These are phyloP conservation scores for Pseudomassariella vexata DNA, from an alignment of 2,329 filamentous ascomycete genomes.

Conservation along the genomic window DNA sequence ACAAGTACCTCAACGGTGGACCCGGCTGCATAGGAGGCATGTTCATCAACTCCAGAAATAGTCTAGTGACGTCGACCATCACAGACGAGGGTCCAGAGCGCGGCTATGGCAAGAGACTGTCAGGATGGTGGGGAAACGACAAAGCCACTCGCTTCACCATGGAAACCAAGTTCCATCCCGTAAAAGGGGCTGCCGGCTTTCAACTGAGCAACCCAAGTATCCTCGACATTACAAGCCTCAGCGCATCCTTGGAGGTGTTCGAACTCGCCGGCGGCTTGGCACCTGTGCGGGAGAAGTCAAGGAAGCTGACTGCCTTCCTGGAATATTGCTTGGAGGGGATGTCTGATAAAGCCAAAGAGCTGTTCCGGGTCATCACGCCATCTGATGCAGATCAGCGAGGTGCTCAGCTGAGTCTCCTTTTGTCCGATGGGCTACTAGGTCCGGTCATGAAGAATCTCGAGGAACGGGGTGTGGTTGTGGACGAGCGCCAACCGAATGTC, in stretches of 20 bases:
- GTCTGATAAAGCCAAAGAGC: constrained; percentile 23
- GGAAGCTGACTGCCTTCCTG: constrained; percentile 62
- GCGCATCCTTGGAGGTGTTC: constrained; percentile 68
- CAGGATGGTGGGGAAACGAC: constrained; percentile 79
- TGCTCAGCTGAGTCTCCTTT: constrained; percentile 64
- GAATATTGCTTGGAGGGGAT: constrained; percentile 49
- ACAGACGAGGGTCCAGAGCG: constrained; percentile 27
- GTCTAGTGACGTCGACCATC: constrained; percentile 28
- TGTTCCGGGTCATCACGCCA: constrained; percentile 61
- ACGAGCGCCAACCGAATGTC: constrained; percentile 71
- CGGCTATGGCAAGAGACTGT: constrained; percentile 48
- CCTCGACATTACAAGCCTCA: constrained; percentile 65
- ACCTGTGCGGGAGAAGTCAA: constrained; percentile 58
- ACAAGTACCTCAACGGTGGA: constrained; percentile 77
- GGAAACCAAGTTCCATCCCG: constrained; percentile 68
- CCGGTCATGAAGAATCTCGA: constrained; percentile 56
- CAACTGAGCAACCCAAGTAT: constrained; percentile 72
- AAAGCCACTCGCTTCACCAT: constrained; percentile 67
- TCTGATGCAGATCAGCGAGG: constrained; percentile 57
- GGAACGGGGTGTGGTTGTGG: constrained; percentile 59
- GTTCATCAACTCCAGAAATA: constrained; percentile 67
- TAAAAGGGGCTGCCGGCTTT: constrained; percentile 67
- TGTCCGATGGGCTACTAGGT: constrained; percentile 56
- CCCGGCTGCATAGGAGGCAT: constrained; percentile 68
- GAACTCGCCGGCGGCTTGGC: constrained; percentile 55